Evolutionary conservation across 2,329 filamentous ascomycete genomes (phyloP).

Genomic region (Colletotrichum sp.): DNA sequence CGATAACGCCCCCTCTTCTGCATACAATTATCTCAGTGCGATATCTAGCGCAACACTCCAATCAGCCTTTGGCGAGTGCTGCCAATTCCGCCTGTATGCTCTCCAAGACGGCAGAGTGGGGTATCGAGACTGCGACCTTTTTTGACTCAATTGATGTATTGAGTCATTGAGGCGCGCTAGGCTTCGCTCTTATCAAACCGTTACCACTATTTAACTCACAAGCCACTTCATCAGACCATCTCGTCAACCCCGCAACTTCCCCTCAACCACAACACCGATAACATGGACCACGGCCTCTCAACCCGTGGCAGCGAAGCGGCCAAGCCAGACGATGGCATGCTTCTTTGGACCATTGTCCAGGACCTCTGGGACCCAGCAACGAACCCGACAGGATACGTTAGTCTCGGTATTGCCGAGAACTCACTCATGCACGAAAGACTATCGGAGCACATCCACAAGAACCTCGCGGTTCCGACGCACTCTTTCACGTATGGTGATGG

Average conservation of each 20-base stretch:
- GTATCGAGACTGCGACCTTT: background rate
- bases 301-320: constrained; percentile 31
- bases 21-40: background rate
- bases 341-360: constrained; percentile 48
- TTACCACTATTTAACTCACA: background rate
- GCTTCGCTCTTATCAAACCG: background rate
- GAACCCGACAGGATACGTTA: constrained; percentile 51
- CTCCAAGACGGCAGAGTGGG: background rate
- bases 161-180: background rate
- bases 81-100: background rate
- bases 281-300: constrained; percentile 25
- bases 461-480: constrained; percentile 31
- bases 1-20: background rate
- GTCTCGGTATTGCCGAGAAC: constrained; percentile 59
- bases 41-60: background rate
- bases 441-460: constrained; percentile 41
- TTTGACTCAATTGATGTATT: background rate
- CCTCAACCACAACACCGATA: background rate
- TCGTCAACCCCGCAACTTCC: background rate
- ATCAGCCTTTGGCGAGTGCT: background rate
- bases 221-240: background rate
- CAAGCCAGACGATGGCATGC: constrained; percentile 28
- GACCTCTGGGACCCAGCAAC: constrained; percentile 46
- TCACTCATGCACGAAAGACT: constrained; percentile 54
- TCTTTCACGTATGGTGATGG: constrained; percentile 48